A percentile compares a stretch with the other conserved stretches of the same genome.
Evolutionary conservation across 768 basidiomycete genomes (phyloP).

Genomic region (Naganishia vaughanmartiniae): DNA sequence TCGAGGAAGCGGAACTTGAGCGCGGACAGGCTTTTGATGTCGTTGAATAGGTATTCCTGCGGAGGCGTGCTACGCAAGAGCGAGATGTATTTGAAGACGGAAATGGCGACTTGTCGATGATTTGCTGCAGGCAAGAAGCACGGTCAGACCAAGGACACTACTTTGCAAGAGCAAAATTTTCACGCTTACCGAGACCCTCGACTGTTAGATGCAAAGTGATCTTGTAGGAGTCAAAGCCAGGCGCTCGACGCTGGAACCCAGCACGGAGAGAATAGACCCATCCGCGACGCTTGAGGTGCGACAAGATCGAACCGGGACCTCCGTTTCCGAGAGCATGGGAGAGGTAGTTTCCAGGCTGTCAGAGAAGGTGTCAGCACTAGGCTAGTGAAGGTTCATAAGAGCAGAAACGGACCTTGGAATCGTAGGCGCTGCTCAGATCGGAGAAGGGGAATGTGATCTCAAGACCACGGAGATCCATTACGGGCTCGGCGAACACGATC

Average conservation of each 20-base stretch:
- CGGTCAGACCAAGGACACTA: neutral
- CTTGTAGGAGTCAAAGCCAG: conserved; percentile 84
- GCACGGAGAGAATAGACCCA: conserved; percentile 75
- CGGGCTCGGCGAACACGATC: conserved; percentile 66
- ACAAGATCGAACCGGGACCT: conserved; percentile 84
- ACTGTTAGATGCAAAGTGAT: conserved; percentile 72
- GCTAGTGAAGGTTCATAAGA: too few relatives aligned
- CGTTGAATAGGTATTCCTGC: conserved; percentile 65
- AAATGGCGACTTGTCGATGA: conserved; percentile 68
- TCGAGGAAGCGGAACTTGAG: conserved; percentile 86
- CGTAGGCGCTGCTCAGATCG: conserved; percentile 48
- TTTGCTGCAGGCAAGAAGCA: conserved; percentile 58
- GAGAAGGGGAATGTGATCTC: conserved; percentile 66
- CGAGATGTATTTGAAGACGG: conserved; percentile 71
- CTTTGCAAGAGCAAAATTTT: neutral
- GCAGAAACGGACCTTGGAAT: conserved; percentile 59
- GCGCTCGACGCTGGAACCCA: conserved; percentile 66
- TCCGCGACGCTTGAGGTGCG: conserved; percentile 82
- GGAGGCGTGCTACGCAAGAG: conserved; percentile 53
- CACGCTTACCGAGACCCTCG: conserved; percentile 74
- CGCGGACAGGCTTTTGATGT: conserved; percentile 68
- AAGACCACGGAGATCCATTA: conserved; percentile 79
- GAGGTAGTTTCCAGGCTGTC: conserved; percentile 66
- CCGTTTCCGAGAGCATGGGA: conserved; percentile 70
- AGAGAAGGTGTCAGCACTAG: neutral